These are phyloP conservation scores for Cordyceps fumosorosea DNA, from an alignment of 2,329 filamentous ascomycete species.

Conservation along the genomic window DNA sequence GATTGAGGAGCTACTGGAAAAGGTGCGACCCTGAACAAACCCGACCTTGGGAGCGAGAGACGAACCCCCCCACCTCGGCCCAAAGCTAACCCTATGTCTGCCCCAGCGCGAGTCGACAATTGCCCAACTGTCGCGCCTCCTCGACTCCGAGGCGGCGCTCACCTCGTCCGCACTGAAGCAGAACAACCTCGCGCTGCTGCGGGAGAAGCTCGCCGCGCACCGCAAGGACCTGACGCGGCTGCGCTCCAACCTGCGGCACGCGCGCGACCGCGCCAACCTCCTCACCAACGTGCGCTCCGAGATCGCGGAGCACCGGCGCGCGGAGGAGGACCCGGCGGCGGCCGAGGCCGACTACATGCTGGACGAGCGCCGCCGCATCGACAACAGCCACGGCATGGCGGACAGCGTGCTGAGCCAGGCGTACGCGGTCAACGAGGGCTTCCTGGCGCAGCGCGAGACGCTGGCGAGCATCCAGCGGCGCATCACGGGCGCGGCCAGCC, in stretches of 20 bases:
- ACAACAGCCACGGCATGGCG: conserved; percentile 82
- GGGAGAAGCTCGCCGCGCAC: conserved; percentile 84
- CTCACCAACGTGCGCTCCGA: conserved; percentile 86
- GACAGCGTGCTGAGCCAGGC: conserved; percentile 91
- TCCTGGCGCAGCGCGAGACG: conserved; percentile 79
- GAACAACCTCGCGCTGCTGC: conserved; percentile 86
- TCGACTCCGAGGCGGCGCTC: conserved; percentile 84
- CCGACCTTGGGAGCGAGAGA: too few relatives aligned
- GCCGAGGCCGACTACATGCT: conserved; percentile 96
- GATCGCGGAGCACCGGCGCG: conserved; percentile 79
- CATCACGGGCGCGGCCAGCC: conserved; percentile 81
- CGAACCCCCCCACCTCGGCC: too few relatives aligned
- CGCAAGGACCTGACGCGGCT: conserved; percentile 74
- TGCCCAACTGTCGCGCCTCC: conserved; percentile 74
- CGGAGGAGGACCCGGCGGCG: conserved; percentile 63
- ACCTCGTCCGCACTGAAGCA: conserved; percentile 93
- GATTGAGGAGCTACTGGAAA: conserved; percentile 76
- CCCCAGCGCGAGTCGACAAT: conserved; percentile 73
- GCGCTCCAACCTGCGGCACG: conserved; percentile 64
- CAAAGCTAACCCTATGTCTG: too few relatives aligned
- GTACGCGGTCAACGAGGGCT: conserved; percentile 92
- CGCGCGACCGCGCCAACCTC: conserved; percentile 82
- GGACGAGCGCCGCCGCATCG: conserved; percentile 75
- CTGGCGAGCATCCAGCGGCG: conserved; percentile 82
- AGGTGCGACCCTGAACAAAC: conserved; percentile 39